Base-by-base conservation (phyloP, 225 moss, liverwort and hornwort genomes). In the Bryoerythrophyllum caledonicum region DNA sequence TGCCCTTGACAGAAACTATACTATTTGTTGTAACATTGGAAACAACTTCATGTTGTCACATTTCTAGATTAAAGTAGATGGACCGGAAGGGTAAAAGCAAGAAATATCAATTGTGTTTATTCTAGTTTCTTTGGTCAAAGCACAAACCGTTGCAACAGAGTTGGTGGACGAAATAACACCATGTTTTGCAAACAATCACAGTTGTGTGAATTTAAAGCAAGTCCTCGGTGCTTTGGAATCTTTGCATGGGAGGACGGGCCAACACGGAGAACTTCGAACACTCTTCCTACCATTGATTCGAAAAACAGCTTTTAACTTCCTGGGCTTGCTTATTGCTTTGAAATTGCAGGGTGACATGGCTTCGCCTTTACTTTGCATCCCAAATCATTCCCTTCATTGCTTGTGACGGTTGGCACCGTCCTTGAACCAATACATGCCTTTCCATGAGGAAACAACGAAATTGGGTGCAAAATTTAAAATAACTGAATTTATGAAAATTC, bases 191-290 rank as follows among this genome's bases (percentile, higher is more conserved):
- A 49, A n/a, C 20, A 6, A 67, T n/a, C 12, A 12, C 52, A 32
- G 25, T 16, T 52, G 32, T n/a, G 12, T 68, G 8, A 34, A 5
- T 34, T 34, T 5, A 34, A 34, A 34, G 34, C 34, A 34, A 34
- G 34, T 34, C 34, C 6, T 14, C 4, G 1, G 37, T 40, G 37
- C 38, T 15, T 10, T 2, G 17, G 17, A 11, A 25, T 17, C n/a
- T 70, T 38, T 25, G 38, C 37, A 1, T 25, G 40, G 9, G 6
- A 40, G 1, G 37, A 25, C 24, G 56, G 70, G 11, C 54, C 40
- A 26, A 20, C 43, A 20, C n/a, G 6, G 19, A 63, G 63, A 64
- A 40, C 19, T 63, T 74, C 64, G 20, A 64, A 74, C 54, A 74
- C 74, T 74, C 74, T 74, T 26, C 52, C 54, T 12, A 54, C 54